Percentiles rank a stretch among this genome's conserved stretches.
Conservation (phyloP, 371 early-diverging fungal species). For the Lichtheimia corymbifera region DNA sequence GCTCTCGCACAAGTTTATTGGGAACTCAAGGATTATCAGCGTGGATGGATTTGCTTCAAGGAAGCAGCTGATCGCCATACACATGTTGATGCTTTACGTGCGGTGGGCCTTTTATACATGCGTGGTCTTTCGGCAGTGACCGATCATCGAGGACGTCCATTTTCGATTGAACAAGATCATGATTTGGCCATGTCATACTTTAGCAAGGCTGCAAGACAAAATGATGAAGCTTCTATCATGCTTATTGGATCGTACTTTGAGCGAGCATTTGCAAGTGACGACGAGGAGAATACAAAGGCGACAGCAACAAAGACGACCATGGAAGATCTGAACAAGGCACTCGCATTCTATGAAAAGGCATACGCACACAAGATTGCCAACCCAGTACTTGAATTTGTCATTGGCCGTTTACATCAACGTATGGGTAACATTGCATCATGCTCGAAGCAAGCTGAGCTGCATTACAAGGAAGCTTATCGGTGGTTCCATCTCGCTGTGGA, state of each 20-base stretch:
- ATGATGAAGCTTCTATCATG: slow-evolving; percentile 11
- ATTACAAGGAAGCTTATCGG: slow-evolving; percentile 16
- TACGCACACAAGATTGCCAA: slow-evolving; percentile 4
- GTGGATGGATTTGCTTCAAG: slow-evolving; percentile 26
- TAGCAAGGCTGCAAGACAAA: slow-evolving; percentile 12
- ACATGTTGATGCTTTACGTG: slow-evolving; percentile 14
- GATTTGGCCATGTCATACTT: slow-evolving; percentile 21
- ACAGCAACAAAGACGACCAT: too few relatives aligned
- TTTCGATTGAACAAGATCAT: slow-evolving; percentile 13
- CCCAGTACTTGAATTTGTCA: slow-evolving; percentile 20
- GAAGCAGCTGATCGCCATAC: slow-evolving; percentile 16
- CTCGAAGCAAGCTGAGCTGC: background rate
- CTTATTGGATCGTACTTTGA: slow-evolving; percentile 24
- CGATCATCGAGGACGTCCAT: background rate
- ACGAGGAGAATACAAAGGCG: background rate
- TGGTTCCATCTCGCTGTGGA: slow-evolving; percentile 15
- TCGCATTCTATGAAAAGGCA: slow-evolving; percentile 18
- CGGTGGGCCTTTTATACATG: slow-evolving; percentile 21
- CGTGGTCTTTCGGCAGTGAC: slow-evolving; percentile 8
- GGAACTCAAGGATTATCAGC: slow-evolving; percentile 17
- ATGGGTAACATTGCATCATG: slow-evolving; percentile 6
- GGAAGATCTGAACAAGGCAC: slow-evolving; percentile 6
- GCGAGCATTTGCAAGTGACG: slow-evolving; percentile 7
- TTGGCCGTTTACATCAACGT: slow-evolving; percentile 21
- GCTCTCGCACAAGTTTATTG: slow-evolving; percentile 30